Evolutionary conservation across 176 grass and related monocot species (phyloP).

Genomic region (Oryza australiensis): DNA sequence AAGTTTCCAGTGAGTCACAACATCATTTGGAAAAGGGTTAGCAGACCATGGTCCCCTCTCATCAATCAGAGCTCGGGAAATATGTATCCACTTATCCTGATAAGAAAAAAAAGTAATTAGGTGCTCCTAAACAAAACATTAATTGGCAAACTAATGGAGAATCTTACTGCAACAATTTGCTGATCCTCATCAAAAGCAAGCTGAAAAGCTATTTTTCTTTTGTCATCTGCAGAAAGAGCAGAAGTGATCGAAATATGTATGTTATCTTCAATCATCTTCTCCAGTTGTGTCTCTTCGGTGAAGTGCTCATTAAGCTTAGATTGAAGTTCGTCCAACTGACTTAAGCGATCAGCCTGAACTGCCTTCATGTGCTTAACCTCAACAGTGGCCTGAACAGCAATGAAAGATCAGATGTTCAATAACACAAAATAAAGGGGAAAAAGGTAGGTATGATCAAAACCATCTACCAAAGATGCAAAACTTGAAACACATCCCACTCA

Average conservation of each 20-base stretch:
- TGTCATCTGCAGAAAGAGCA: constrained; percentile 77
- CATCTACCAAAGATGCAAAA: background rate
- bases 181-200: constrained; percentile 91
- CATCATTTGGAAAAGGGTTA: constrained; percentile 85
- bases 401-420: background rate
- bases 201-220: constrained; percentile 73
- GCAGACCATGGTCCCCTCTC: constrained; percentile 95
- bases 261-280: constrained; percentile 73
- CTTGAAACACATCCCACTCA: constrained; percentile 23
- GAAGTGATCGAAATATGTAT: constrained; percentile 69
- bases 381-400: constrained; percentile 66
- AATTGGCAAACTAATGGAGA: background rate
- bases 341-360: constrained; percentile 70
- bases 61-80: constrained; percentile 82
- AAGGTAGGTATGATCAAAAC: background rate
- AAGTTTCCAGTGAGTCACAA: constrained; percentile 77
- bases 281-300: constrained; percentile 58
- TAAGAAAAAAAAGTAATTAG: background rate
- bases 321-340: constrained; percentile 75
- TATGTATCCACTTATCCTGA: constrained; percentile 98
- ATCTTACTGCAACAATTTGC: constrained; percentile 90
- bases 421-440: background rate
- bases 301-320: constrained; percentile 69
- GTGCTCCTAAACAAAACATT: background rate
- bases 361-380: constrained; percentile 73